Percentiles rank a stretch among this genome's conserved stretches.
These are phyloP conservation scores for Gynandropsis gynandra DNA, from an alignment of 345 rosid genomes.

Conservation along the genomic window DNA sequence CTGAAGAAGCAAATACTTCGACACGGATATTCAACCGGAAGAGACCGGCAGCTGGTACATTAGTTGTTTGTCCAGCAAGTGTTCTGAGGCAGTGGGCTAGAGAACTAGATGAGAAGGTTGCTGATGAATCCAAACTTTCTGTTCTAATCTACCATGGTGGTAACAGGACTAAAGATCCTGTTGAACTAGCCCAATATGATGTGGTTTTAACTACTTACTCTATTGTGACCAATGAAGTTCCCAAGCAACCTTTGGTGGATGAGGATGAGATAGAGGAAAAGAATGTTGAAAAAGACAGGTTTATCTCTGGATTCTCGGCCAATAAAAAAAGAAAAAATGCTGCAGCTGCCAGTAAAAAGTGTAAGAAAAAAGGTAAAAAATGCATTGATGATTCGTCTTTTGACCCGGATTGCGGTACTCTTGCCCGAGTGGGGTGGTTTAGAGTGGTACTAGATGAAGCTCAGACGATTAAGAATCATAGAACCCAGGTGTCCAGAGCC, in stretches of 20 bases:
- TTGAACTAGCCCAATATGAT: conserved; percentile 75
- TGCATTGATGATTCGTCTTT: conserved; percentile 41
- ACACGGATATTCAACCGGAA: conserved; percentile 29
- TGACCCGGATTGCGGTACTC: conserved; percentile 60
- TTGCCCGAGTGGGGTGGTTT: conserved; percentile 75
- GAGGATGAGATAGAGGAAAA: conserved; percentile 72
- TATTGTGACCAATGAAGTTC: conserved; percentile 86
- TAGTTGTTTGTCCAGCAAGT: conserved; percentile 96
- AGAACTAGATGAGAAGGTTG: conserved; percentile 85
- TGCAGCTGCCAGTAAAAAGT: conserved; percentile 38
- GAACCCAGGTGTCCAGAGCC: conserved; percentile 97
- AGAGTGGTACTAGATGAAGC: conserved; percentile 96
- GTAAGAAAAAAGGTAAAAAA: conserved; percentile 60
- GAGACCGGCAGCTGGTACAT: conserved; percentile 84
- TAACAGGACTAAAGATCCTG: conserved; percentile 80
- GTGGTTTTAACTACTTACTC: conserved; percentile 90
- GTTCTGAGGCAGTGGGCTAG: conserved; percentile 92
- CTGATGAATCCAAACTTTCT: conserved; percentile 58
- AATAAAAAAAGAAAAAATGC: conserved; percentile 50
- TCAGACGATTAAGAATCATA: conserved; percentile 92
- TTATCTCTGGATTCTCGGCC: conserved; percentile 54
- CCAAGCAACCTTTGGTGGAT: conserved; percentile 72
- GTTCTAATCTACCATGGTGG: conserved; percentile 82
- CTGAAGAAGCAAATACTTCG: conserved; percentile 56
- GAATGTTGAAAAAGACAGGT: conserved; percentile 48